Evolutionary conservation across 352 stramenopile species (phyloP).

Genomic region (Phytophthora brassicae): DNA sequence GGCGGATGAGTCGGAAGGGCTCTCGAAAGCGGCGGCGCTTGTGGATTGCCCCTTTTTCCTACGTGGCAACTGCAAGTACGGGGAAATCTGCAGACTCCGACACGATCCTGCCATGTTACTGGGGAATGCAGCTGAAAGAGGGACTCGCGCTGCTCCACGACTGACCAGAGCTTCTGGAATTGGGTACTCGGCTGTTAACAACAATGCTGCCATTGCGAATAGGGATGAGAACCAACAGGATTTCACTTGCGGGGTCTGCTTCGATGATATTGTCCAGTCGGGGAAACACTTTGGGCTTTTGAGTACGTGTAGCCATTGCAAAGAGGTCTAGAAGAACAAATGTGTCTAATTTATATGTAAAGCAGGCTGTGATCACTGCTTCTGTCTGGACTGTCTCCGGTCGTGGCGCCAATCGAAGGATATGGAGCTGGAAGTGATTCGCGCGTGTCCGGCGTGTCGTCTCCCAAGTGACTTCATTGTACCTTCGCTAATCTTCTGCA

Average conservation of each 20-base stretch:
- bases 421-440: slow-evolving; percentile 71
- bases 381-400: slow-evolving; percentile 73
- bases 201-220: background rate
- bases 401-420: slow-evolving; percentile 75
- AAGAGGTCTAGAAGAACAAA: background rate
- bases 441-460: slow-evolving; percentile 65
- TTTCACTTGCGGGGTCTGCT: slow-evolving; percentile 80
- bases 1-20: slow-evolving; percentile 34
- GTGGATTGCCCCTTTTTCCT: slow-evolving; percentile 80
- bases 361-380: slow-evolving; percentile 70
- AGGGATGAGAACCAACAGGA: slow-evolving; percentile 37
- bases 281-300: slow-evolving; percentile 83
- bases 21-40: slow-evolving; percentile 51
- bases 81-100: slow-evolving; percentile 61
- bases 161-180: background rate
- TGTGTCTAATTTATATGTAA: background rate
- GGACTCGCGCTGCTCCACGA: background rate
- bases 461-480: slow-evolving; percentile 77
- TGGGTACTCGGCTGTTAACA: slow-evolving; percentile 1
- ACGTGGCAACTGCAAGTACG: slow-evolving; percentile 78
- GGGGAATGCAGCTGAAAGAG: slow-evolving; percentile 1
- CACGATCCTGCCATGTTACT: slow-evolving; percentile 35
- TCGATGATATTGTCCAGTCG: slow-evolving; percentile 76
- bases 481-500: slow-evolving; percentile 77
- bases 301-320: slow-evolving; percentile 36